Conservation (phyloP, 2,329 filamentous ascomycete species). For the Paecilomyces sp. region DNA sequence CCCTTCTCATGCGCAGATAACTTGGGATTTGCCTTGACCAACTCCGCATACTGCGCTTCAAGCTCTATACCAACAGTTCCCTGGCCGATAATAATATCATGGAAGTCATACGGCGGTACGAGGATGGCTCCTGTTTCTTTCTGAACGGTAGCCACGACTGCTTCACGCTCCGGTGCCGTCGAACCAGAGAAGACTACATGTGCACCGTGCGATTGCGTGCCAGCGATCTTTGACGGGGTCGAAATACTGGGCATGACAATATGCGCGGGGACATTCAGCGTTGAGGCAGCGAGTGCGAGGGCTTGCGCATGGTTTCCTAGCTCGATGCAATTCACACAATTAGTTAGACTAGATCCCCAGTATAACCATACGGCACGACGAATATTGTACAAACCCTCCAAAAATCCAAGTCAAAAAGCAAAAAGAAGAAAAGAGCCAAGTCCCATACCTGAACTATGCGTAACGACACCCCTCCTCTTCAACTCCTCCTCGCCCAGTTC, state of each 20-base stretch:
- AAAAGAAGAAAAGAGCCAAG: neutral
- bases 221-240: conserved; percentile 78
- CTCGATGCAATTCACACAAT: neutral
- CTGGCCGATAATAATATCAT: conserved; percentile 84
- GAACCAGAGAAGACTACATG: conserved; percentile 73
- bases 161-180: conserved; percentile 74
- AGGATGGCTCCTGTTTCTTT: conserved; percentile 66
- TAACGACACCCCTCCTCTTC: conserved; percentile 65
- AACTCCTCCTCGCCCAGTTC: conserved; percentile 57
- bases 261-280: conserved; percentile 67
- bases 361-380: neutral
- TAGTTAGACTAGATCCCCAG: neutral
- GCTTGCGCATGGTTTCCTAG: conserved; percentile 92
- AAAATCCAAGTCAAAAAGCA: neutral
- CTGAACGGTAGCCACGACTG: conserved; percentile 62
- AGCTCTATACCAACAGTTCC: conserved; percentile 84
- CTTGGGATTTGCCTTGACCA: conserved; percentile 36
- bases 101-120: conserved; percentile 87
- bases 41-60: conserved; percentile 59
- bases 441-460: conserved; percentile 71
- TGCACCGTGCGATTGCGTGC: conserved; percentile 70
- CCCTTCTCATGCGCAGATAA: conserved; percentile 15
- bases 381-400: neutral
- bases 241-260: conserved; percentile 91
- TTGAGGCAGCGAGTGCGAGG: conserved; percentile 72